Percentiles rank a stretch among this genome's conserved stretches.
phyloP scores from a whole-genome alignment of 768 basidiomycete species.

The Lentinula sp. region DNA sequence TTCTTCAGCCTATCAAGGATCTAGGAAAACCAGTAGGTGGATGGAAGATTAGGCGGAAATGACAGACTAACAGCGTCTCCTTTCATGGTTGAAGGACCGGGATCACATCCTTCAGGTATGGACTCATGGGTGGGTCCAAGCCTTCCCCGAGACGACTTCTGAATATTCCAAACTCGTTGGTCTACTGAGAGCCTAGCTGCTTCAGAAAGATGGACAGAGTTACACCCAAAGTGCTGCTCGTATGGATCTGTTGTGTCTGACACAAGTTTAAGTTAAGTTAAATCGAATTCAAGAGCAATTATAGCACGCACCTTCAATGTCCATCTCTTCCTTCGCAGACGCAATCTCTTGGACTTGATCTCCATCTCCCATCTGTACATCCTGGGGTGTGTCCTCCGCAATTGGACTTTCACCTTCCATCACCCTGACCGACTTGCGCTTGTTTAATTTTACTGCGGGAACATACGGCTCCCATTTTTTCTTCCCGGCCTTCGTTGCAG shows the following conservation, averaged over 20 bases:
- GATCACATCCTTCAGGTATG: conserved; percentile 33
- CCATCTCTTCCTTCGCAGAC: conserved; percentile 16
- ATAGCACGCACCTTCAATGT: conserved; percentile 20
- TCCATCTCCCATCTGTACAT: conserved; percentile 13
- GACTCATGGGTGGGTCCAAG: conserved; percentile 53
- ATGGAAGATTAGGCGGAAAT: not conserved
- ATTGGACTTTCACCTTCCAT: not conserved
- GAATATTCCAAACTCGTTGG: conserved; percentile 48
- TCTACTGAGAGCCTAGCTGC: conserved; percentile 47
- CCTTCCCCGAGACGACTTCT: conserved; percentile 44
- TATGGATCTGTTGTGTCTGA: conserved; percentile 39
- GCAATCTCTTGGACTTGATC: conserved; percentile 13
- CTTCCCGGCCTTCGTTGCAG: conserved; percentile 68
- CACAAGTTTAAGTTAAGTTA: conserved; percentile 4
- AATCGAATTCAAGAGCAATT: not conserved
- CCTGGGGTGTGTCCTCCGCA: conserved; percentile 5
- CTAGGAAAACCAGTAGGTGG: conserved; percentile 22
- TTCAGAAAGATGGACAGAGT: conserved; percentile 46
- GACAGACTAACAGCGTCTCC: conserved; percentile 16
- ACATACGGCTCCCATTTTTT: conserved; percentile 37
- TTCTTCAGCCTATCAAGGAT: conserved; percentile 50
- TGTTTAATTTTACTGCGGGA: conserved; percentile 62
- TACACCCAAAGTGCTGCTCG: conserved; percentile 69
- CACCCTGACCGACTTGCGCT: conserved; percentile 34
- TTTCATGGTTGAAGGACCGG: conserved; percentile 16